Evolutionary conservation across 345 rosid genomes (phyloP), one percentile per base, ranked within the genome.

Genomic region (Clarkia xantiana): DNA sequence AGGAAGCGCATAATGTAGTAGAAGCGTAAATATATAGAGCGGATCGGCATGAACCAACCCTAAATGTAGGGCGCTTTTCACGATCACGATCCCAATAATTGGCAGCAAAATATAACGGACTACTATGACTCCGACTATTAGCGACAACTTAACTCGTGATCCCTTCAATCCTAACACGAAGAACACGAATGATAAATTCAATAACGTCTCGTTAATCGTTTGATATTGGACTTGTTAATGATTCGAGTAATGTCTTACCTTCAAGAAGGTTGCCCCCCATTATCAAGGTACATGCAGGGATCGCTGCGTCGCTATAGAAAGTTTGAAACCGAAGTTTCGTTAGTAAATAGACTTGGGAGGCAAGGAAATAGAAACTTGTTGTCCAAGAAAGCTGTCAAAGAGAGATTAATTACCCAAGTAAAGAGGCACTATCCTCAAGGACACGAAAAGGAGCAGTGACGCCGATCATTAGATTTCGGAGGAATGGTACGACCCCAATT

Each of bases 1-100:
- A 14, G 82, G 82, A 55, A 79, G 62, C 17, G 82, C 80, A 59
- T 53, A 80, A 12, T 74, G 86, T 36, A 76, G 69, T 44, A 80
- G 58, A 49, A 76, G 77, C 56, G 70, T 58, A 47, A 79, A 76
- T 36, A 61, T 62, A 52, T 74, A 79, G 7, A 71, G 58, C 0
- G 73, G 64, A 62, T 80, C 70, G 10, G 59, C 50, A 10, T 49
- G 58, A 53, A 74, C 61, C 43, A 74, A 2, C 9, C 77, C 80
- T 10, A 69, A 61, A 45, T 47, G 61, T 9, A 45, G 13, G 9
- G 77, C 74, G 16, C 59, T 49, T 63, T 69, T 79, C 16, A 79
- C 67, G 3, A 65, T 38, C 10, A 42, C 63, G n/a, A 65, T 54
- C 20, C 86, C 82, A 1, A 45, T 2, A 1, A 66, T 3, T 1